These are phyloP conservation scores for Plasmodium ovale DNA, from an alignment of 169 alveolate genomes.

Conservation along the genomic window DNA sequence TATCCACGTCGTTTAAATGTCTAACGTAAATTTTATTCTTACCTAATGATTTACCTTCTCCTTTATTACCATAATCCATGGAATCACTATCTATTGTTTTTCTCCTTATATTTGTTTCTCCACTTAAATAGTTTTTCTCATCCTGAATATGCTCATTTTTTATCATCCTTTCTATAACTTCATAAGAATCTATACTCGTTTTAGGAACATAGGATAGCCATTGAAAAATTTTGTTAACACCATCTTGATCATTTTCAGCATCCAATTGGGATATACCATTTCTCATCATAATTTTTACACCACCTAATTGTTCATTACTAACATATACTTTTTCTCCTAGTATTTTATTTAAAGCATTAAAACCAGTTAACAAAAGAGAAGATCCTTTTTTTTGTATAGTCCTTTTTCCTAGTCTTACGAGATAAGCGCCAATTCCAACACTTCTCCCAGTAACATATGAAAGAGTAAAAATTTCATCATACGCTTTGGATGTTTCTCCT, in stretches of 20 bases:
- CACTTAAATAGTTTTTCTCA: conserved; percentile 79
- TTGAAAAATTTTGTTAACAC: conserved; percentile 83
- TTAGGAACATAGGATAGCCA: conserved; percentile 89
- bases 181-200: conserved; percentile 83
- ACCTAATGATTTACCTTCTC: not conserved
- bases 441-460: conserved; percentile 90
- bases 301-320: conserved; percentile 92
- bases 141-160: conserved; percentile 12
- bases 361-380: conserved; percentile 91
- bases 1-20: conserved; percentile 84
- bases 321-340: conserved; percentile 89
- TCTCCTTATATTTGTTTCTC: conserved; percentile 77
- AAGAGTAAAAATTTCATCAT: conserved; percentile 88
- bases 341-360: conserved; percentile 89
- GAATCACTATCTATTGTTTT: conserved; percentile 18
- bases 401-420: conserved; percentile 90
- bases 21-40: conserved; percentile 14
- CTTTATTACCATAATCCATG: not conserved
- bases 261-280: conserved; percentile 91
- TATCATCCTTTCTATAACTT: conserved; percentile 77
- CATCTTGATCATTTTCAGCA: conserved; percentile 89
- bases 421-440: conserved; percentile 92
- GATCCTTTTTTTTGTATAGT: conserved; percentile 89
- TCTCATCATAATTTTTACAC: conserved; percentile 90
- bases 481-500: conserved; percentile 92